phyloP scores from a whole-genome alignment of 108 stramenopile species.

The Schizochytrium sp. region DNA sequence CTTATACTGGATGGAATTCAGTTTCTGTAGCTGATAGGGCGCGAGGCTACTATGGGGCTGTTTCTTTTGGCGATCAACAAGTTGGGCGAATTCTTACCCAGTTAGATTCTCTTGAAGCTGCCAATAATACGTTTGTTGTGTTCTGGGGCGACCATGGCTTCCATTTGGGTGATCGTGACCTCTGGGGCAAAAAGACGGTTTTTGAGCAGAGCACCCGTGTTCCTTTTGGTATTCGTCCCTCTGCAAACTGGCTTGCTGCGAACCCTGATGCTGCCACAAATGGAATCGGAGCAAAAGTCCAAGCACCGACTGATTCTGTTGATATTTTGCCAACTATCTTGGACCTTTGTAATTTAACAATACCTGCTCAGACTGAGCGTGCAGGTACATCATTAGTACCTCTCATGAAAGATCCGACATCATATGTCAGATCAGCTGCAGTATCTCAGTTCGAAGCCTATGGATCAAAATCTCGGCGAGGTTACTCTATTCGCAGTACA shows the following conservation, averaged over 20 bases:
- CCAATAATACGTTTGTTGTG: background rate
- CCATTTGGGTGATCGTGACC: constrained; percentile 8
- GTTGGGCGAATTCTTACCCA: background rate
- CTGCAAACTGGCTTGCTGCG: background rate
- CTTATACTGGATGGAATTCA: background rate
- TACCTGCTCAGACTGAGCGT: too few species aligned
- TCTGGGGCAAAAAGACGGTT: constrained; percentile 59
- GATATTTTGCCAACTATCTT: background rate
- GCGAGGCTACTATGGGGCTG: constrained; percentile 47
- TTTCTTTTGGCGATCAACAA: constrained; percentile 26
- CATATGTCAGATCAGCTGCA: too few species aligned
- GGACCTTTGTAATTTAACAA: too few species aligned
- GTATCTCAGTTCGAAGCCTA: too few species aligned
- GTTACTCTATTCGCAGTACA: too few species aligned
- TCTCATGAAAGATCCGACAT: too few species aligned
- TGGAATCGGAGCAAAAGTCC: background rate
- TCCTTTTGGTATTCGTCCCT: background rate
- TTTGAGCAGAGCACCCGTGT: constrained; percentile 45
- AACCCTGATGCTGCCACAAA: background rate
- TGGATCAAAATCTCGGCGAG: too few species aligned
- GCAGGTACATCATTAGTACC: too few species aligned
- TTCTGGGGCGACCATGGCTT: constrained; percentile 57
- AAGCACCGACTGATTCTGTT: background rate
- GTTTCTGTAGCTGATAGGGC: background rate
- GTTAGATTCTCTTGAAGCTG: background rate